Evolutionary conservation across 352 stramenopile species (phyloP), one percentile per base, ranked within the genome.

Genomic region (Globisporangium camurandrum): DNA sequence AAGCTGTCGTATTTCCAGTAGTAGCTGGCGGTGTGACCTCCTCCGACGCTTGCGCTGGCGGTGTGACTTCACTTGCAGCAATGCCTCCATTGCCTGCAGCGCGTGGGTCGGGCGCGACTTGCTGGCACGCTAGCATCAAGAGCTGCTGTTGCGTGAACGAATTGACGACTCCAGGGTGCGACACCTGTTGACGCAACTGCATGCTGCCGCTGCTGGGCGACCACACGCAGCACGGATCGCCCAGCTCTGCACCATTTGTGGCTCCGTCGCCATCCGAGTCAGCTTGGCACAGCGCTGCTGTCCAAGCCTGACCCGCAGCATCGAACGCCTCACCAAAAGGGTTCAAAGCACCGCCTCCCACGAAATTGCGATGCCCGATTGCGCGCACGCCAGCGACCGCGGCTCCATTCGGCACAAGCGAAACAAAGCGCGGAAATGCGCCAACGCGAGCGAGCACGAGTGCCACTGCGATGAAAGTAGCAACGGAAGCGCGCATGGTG

Each of bases 231-330:
- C 82, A 88, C 11, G 85, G 83, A 50, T 97, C 88, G 10, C 84
- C 86, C 0, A 97, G 66, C 51, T 97, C 88, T 61, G 93, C 65
- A 3, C 88, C 88, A 54, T 97, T 97, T 3, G 79, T 95, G 3
- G 72, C 67, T 2, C 86, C 85, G 46, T 97, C 88, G 9, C 65
- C 60, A 31, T 93, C 82, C 14, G 82, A 83, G 47, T 93, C 82
- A 0, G 45, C 41, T 39, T 86, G 59, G 42, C 82, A 93, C 4
- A 93, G 22, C 20, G 45, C 64, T 1, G 46, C 48, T 2, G 73
- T 89, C 82, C 82, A 93, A 48, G 65, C 47, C 3, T 50, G 46
- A 7, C 63, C 63, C 1, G 52, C 49, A 3, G 57, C 50, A 46
- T 60, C 19, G 51, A 93, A 93, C 0, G 68, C 77, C 26, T 67